Base-by-base conservation (phyloP, 371 early-diverging fungal species). In the Mortierella sp. region DNA sequence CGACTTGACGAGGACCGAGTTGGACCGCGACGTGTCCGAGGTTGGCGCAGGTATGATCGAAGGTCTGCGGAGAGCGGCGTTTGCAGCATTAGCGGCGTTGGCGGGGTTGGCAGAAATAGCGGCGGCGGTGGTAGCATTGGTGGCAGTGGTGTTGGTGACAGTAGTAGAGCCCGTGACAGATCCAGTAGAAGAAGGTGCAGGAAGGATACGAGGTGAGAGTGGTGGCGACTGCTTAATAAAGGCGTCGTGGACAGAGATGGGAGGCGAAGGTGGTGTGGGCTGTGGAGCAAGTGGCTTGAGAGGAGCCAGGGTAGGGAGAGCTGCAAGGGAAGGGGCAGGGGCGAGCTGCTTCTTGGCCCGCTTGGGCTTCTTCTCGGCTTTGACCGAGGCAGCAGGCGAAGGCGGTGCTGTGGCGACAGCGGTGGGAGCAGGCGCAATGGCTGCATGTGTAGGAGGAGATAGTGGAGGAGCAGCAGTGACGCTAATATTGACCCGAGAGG, bases 181-280 rank as follows among this genome's bases (percentile, higher is more conserved):
- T 18, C 59, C 43, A 7, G 60, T 48, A 37, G 37, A 37, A 9
- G 37, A 37, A 19, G 48, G 48, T 7, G 67, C 56, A 7, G 61
- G 64, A 5, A 68, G 44, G 69, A 77, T 64, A 45, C 69, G 61
- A 3, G 79, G 79, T 28, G 79, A 77, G 56, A 77, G 72, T 9
- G 79, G 66, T 9, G 79, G 72, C 48, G 72, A 72, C 37, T 68
- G 68, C 30, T 77, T 72, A 57, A 68, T 77, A 56, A 72, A 64
- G 43, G 69, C 48, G 37, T 77, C 79, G 57, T 77, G 71, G 19
- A 60, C 71, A 6, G 76, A 64, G 25, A 67, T 67, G 11, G 79
- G 79, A 16, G 79, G 79, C n/a, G 79, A 77, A n/a, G 59, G 79
- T 14, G 79, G 79, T 2, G 72, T 52, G n/a, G 75, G 66, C 44